These are phyloP conservation scores for Metschnikowia gruessii DNA, from an alignment of 805 yeast genomes.

Conservation along the genomic window DNA sequence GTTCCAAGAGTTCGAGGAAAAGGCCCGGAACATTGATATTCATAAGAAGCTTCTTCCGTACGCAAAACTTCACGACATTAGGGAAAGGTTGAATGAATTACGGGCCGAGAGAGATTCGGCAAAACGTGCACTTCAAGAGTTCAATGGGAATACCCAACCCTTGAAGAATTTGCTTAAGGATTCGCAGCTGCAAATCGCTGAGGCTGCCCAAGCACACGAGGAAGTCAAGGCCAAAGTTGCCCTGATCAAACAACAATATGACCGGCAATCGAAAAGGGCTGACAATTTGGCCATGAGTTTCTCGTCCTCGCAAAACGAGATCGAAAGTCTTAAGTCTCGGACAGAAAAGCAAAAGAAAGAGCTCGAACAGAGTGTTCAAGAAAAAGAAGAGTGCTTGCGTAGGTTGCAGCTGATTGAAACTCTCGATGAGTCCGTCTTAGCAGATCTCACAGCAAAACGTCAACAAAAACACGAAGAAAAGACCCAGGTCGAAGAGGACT, in stretches of 20 bases:
- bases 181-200: neutral
- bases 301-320: slow-evolving; percentile 11
- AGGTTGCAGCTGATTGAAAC: slow-evolving; percentile 8
- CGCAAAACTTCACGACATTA: slow-evolving; percentile 39
- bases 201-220: neutral
- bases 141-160: slow-evolving; percentile 26
- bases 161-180: slow-evolving; percentile 15
- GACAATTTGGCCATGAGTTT: slow-evolving; percentile 8
- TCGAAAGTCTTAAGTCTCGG: slow-evolving; percentile 14
- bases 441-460: slow-evolving; percentile 6
- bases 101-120: slow-evolving; percentile 37
- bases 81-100: slow-evolving; percentile 29
- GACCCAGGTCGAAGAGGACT: slow-evolving; percentile 30
- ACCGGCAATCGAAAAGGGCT: slow-evolving; percentile 2
- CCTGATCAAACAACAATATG: neutral
- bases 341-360: slow-evolving; percentile 16
- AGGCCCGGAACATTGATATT: slow-evolving; percentile 36
- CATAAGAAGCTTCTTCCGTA: slow-evolving; percentile 42
- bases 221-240: slow-evolving; percentile 2
- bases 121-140: slow-evolving; percentile 29
- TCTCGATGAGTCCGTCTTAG: slow-evolving; percentile 11
- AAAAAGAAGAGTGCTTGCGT: slow-evolving; percentile 10
- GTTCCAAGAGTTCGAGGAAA: slow-evolving; percentile 45
- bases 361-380: slow-evolving; percentile 11
- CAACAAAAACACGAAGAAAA: slow-evolving; percentile 18